Evolutionary conservation across 192 early-diverging fungal species (phyloP).

Genomic region (Coemansia sp.): DNA sequence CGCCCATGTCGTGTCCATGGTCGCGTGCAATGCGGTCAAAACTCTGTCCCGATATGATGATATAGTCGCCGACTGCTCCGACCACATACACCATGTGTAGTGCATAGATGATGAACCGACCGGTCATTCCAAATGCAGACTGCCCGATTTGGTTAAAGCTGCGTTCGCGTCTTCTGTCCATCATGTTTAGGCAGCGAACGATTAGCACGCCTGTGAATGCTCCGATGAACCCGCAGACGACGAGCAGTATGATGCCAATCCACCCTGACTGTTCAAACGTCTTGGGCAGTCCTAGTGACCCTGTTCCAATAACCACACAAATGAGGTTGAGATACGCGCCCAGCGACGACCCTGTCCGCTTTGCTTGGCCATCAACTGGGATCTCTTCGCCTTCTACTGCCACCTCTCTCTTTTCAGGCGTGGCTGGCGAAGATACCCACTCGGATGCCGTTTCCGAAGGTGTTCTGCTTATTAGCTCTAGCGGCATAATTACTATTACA

Average conservation of each 20-base stretch:
- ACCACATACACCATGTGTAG: slow-evolving; percentile 67
- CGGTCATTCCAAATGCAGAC: slow-evolving; percentile 65
- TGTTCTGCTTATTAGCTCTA: slow-evolving; percentile 5
- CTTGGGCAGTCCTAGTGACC: slow-evolving; percentile 73
- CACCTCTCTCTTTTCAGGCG: slow-evolving; percentile 5
- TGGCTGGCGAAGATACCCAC: slow-evolving; percentile 3
- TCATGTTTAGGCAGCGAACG: slow-evolving; percentile 66
- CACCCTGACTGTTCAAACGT: slow-evolving; percentile 72
- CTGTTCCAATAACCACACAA: slow-evolving; percentile 74
- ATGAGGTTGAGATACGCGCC: slow-evolving; percentile 61
- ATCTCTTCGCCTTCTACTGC: not conserved
- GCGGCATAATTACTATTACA: slow-evolving; percentile 1
- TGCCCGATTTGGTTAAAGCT: slow-evolving; percentile 67
- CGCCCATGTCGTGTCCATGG: slow-evolving; percentile 41
- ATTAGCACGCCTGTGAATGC: slow-evolving; percentile 72
- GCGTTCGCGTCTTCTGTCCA: slow-evolving; percentile 54
- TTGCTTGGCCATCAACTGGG: slow-evolving; percentile 17
- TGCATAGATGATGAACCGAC: slow-evolving; percentile 60
- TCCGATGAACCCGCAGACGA: slow-evolving; percentile 66
- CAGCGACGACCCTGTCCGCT: slow-evolving; percentile 55
- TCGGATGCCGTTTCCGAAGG: not conserved
- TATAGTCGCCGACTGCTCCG: slow-evolving; percentile 66
- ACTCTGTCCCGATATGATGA: slow-evolving; percentile 73
- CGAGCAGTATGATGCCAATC: slow-evolving; percentile 66
- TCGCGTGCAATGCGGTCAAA: slow-evolving; percentile 58